Evolutionary conservation across 495 filamentous ascomycete genomes (phyloP).

Genomic region (Delitschia confertaspora): DNA sequence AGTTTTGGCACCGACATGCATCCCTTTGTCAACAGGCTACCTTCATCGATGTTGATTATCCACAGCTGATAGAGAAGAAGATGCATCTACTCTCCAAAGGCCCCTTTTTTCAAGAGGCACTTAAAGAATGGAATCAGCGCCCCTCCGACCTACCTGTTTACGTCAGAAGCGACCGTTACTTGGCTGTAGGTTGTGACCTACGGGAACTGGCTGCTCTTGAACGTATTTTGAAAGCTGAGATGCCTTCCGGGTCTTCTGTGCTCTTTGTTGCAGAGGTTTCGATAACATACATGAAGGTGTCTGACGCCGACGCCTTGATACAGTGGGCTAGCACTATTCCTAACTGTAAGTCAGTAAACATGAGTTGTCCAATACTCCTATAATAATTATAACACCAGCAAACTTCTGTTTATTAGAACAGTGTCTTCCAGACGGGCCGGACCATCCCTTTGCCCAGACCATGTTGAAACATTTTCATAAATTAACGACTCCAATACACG

Average conservation of each 20-base stretch:
- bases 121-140: conserved; percentile 26
- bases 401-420: conserved; percentile 87
- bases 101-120: conserved; percentile 44
- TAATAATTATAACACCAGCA: conserved; percentile 10
- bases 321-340: conserved; percentile 18
- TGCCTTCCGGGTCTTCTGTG: conserved; percentile 50
- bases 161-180: conserved; percentile 60
- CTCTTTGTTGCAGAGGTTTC: conserved; percentile 85
- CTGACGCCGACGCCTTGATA: conserved; percentile 65
- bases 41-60: conserved; percentile 86
- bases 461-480: conserved; percentile 84
- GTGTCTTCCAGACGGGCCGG: conserved; percentile 63
- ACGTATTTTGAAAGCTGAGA: conserved; percentile 43
- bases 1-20: conserved; percentile 58
- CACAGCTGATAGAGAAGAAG: conserved; percentile 70
- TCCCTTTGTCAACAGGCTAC: conserved; percentile 45
- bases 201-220: conserved; percentile 52
- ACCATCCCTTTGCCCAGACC: conserved; percentile 77
- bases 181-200: conserved; percentile 77
- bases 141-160: conserved; percentile 5
- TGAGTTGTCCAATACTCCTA: neutral
- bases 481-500: conserved; percentile 64
- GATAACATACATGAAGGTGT: conserved; percentile 77
- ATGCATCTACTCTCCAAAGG: conserved; percentile 53
- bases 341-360: conserved; percentile 12